Percentiles rank a stretch among this genome's conserved stretches.
phyloP scores from a whole-genome alignment of 345 rosid genomes.

The Turnera subulata region DNA sequence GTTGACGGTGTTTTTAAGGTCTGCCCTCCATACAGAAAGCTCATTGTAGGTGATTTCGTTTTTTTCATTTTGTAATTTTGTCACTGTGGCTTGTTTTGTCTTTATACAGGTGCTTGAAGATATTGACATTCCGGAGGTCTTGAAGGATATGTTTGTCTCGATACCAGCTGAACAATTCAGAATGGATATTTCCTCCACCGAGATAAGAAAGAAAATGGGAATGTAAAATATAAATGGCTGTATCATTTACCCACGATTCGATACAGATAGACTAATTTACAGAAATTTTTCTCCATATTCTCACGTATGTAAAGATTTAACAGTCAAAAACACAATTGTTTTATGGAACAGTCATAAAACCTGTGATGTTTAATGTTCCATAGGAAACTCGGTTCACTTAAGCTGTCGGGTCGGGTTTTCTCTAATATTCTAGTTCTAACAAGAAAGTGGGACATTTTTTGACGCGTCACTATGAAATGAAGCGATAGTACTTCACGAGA shows the following conservation, averaged over 20 bases:
- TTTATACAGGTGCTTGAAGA: constrained; percentile 71
- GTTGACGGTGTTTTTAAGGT: constrained; percentile 84
- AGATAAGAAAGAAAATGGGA: constrained; percentile 44
- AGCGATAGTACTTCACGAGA: too few relatives aligned
- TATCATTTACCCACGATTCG: neutral
- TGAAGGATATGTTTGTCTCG: constrained; percentile 64
- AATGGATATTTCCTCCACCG: constrained; percentile 78
- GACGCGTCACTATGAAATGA: too few relatives aligned
- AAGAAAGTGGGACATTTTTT: too few relatives aligned
- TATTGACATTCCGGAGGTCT: constrained; percentile 60
- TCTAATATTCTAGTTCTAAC: too few relatives aligned
- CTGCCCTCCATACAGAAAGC: constrained; percentile 6
- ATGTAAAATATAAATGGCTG: neutral
- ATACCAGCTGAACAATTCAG: constrained; percentile 65
- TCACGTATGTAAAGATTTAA: neutral
- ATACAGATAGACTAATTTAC: neutral
- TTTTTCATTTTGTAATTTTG: neutral
- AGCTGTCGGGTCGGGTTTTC: too few relatives aligned
- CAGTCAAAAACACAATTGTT: neutral
- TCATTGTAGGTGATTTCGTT: neutral
- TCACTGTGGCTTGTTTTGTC: constrained; percentile 5
- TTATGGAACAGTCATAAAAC: neutral
- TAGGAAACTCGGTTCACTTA: too few relatives aligned
- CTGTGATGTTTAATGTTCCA: neutral
- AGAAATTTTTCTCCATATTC: too few relatives aligned